A percentile compares a stretch with the other conserved stretches of the same genome.
Conservation (phyloP, 2,329 filamentous ascomycete genomes). For the Ciborinia camelliae region DNA sequence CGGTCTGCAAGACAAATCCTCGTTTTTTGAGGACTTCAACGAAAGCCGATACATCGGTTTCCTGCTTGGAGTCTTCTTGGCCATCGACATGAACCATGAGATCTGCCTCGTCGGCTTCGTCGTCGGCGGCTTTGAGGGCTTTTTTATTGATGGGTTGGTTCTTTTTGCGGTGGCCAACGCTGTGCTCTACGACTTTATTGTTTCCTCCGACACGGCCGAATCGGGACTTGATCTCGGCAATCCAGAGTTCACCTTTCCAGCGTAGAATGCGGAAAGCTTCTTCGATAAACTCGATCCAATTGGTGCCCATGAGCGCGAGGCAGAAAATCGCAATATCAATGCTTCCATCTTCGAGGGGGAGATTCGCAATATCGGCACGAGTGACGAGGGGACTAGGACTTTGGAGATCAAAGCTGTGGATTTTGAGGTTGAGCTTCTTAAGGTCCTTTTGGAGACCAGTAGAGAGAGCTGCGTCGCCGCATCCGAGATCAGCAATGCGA, state of each 20-base stretch:
- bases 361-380: constrained; percentile 79
- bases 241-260: constrained; percentile 94
- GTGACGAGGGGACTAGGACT: constrained; percentile 74
- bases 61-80: constrained; percentile 57
- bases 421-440: constrained; percentile 65
- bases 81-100: constrained; percentile 71
- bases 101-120: constrained; percentile 50
- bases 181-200: constrained; percentile 58
- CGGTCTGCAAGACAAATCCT: constrained; percentile 78
- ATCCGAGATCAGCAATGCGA: constrained; percentile 87
- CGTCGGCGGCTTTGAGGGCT: constrained; percentile 41
- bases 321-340: constrained; percentile 93
- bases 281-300: constrained; percentile 95
- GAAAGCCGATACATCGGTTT: constrained; percentile 86
- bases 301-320: constrained; percentile 96
- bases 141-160: constrained; percentile 47
- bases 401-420: constrained; percentile 86
- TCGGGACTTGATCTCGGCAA: constrained; percentile 93
- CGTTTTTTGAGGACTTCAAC: constrained; percentile 75
- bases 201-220: constrained; percentile 62
- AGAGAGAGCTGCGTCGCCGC: constrained; percentile 83
- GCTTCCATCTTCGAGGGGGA: constrained; percentile 71
- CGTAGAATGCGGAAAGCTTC: constrained; percentile 89
- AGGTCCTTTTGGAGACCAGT: constrained; percentile 61
- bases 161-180: constrained; percentile 64